Base-by-base conservation (phyloP, 2,329 filamentous ascomycete species). In the Trichoderma atroviride region DNA sequence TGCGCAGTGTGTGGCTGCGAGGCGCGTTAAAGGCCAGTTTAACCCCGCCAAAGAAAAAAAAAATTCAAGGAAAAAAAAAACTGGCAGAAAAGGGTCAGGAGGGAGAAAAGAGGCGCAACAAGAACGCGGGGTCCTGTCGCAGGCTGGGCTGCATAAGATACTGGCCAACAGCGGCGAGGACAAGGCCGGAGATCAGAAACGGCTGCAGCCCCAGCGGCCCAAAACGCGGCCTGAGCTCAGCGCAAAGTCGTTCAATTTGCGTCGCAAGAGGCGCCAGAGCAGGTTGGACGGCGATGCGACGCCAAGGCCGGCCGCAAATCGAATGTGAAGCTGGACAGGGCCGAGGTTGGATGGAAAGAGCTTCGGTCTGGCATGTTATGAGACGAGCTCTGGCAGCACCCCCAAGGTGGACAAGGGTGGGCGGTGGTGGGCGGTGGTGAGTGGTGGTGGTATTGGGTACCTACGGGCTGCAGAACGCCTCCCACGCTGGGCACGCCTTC, bases 1-100 rank as follows among this genome's bases (percentile, higher is more conserved):
- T 58, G 40, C 56, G 59, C 29, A 52, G 52, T 24, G 53, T 57
- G 67, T 58, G 61, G 67, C 61, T 56, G 61, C 52, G 33, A 69
- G 62, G 58, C 63, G 55, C 63, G 63, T 66, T 50, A 66, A 58
- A 66, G 55, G 40, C 63, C 40, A 58, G 47, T 50, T 65, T 24
- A 60, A 69, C 68, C 68, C 68, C 68, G 60, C 68, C 61, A 50
- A 69, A 65, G 40, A 14, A 69, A 61, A 58, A 68, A 69, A 68
- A 68, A 60, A 55, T 59, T 24, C 53, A 69, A 35, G 53, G 27
- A 4, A 47, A 69, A 69, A 68, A 62, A 69, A 50, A 69, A 29
- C 35, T 58, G 27, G 33, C 33, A 43, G 35, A 69, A 69, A 64
- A 60, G 27, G 22, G 19, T 33, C 24, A n/a, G 43, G 31, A 50